Conservation (phyloP, 208 protist species). For the Trypanosoma vivax region DNA sequence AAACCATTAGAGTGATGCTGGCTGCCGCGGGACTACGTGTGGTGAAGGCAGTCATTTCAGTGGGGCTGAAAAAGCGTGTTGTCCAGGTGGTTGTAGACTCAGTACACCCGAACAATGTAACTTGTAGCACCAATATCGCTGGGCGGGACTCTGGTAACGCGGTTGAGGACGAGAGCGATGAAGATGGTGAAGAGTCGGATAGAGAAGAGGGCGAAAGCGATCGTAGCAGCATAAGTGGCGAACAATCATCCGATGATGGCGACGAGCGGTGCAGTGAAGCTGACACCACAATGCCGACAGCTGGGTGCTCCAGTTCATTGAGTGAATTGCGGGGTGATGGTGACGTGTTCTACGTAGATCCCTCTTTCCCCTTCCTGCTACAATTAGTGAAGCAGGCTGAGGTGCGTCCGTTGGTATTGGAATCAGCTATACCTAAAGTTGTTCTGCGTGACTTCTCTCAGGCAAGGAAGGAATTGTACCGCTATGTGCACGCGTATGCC, state of each 20-base stretch:
- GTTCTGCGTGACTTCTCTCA: conserved; percentile 16
- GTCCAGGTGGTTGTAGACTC: conserved; percentile 43
- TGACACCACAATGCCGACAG: neutral
- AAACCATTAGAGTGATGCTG: conserved; percentile 25
- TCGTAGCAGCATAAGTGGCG: conserved; percentile 1
- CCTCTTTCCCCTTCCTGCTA: conserved; percentile 34
- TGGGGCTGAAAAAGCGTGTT: conserved; percentile 15
- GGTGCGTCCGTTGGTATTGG: conserved; percentile 35
- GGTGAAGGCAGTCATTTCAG: conserved; percentile 21
- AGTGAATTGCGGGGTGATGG: conserved; percentile 6
- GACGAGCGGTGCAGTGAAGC: neutral
- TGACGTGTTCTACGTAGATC: conserved; percentile 24
- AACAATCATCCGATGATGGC: neutral
- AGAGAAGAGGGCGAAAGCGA: conserved; percentile 7
- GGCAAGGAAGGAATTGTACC: conserved; percentile 10
- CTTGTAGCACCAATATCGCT: neutral
- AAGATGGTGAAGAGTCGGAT: neutral
- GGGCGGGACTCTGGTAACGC: neutral
- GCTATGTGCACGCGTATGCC: conserved; percentile 28
- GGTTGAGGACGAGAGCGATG: neutral
- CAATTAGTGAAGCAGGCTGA: conserved; percentile 59
- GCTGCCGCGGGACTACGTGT: conserved; percentile 39
- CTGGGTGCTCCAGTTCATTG: neutral
- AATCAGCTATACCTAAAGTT: conserved; percentile 32
- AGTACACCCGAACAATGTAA: conserved; percentile 21